Percentiles rank a stretch among this genome's conserved stretches.
phyloP scores from a whole-genome alignment of 192 early-diverging fungal species.

The Funneliformis geosporum region DNA sequence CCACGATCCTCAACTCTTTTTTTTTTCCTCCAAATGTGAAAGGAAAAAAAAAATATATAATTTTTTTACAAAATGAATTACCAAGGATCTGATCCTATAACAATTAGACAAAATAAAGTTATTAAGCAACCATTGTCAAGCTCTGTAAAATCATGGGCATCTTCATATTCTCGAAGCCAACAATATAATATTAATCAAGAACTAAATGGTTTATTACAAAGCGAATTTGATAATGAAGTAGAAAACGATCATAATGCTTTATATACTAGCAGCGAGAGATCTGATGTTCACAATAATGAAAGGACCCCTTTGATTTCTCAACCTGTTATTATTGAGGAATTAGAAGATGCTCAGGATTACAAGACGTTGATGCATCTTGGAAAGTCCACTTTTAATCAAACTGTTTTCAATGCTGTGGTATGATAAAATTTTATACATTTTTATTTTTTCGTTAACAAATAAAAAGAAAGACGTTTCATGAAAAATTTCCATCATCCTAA shows the following conservation, averaged over 20 bases:
- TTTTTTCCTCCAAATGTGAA: too few species aligned
- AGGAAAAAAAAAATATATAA: too few species aligned
- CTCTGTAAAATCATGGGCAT: too few species aligned
- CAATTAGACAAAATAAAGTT: too few species aligned
- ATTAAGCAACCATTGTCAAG: too few species aligned
- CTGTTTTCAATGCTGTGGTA: slow-evolving; percentile 54
- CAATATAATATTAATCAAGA: too few species aligned
- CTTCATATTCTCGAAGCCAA: too few species aligned
- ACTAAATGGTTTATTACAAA: too few species aligned
- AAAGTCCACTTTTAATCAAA: slow-evolving; percentile 43
- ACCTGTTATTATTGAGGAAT: neutral
- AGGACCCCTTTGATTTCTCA: neutral
- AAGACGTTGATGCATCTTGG: neutral
- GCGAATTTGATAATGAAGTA: neutral
- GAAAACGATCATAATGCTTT: neutral
- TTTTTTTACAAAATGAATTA: too few species aligned
- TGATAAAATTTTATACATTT: neutral
- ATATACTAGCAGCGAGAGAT: neutral
- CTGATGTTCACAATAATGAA: neutral
- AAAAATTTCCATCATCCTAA: neutral
- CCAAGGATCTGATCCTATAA: too few species aligned
- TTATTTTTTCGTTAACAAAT: neutral
- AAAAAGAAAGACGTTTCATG: neutral
- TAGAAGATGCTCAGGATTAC: neutral
- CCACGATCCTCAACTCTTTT: too few species aligned